phyloP scores from a whole-genome alignment of 2,329 filamentous ascomycete species.

The Neofusicoccum parvum region DNA sequence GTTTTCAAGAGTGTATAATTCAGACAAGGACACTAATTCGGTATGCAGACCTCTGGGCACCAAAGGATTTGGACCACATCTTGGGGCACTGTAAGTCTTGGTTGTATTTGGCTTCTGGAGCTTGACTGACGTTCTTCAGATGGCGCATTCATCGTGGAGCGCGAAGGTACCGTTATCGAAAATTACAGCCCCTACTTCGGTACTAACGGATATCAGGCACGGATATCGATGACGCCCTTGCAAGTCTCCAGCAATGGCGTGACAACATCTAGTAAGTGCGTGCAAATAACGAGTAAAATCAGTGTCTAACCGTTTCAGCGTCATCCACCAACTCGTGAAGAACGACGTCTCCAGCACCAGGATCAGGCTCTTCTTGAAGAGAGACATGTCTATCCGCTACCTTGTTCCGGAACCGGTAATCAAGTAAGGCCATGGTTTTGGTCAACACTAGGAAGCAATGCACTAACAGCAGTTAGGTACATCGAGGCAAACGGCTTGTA shows the following conservation, averaged over 20 bases:
- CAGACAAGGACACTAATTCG: slow-evolving; percentile 31
- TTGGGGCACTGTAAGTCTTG: slow-evolving; percentile 74
- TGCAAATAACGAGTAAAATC: neutral
- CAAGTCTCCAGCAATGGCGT: slow-evolving; percentile 78
- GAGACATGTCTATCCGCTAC: slow-evolving; percentile 45
- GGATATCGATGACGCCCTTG: slow-evolving; percentile 70
- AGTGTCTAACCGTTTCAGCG: slow-evolving; percentile 44
- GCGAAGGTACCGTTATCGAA: slow-evolving; percentile 65
- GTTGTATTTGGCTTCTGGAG: slow-evolving; percentile 37
- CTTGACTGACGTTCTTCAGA: slow-evolving; percentile 33
- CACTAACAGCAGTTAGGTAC: slow-evolving; percentile 39
- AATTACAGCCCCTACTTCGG: slow-evolving; percentile 58
- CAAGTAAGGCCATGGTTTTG: neutral
- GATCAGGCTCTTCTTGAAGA: slow-evolving; percentile 70
- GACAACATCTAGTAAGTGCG: slow-evolving; percentile 67
- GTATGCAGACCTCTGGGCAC: slow-evolving; percentile 68
- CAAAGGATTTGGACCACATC: slow-evolving; percentile 84
- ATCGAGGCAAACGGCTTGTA: slow-evolving; percentile 45
- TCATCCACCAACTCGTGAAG: slow-evolving; percentile 85
- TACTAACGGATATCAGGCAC: slow-evolving; percentile 15
- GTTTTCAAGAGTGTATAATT: neutral
- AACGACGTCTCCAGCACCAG: slow-evolving; percentile 72
- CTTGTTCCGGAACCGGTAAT: slow-evolving; percentile 35
- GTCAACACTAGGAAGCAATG: neutral
- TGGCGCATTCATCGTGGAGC: slow-evolving; percentile 83